Evolutionary conservation across 305 asterid species (phyloP).

Genomic region (Fraxinus velutina): DNA sequence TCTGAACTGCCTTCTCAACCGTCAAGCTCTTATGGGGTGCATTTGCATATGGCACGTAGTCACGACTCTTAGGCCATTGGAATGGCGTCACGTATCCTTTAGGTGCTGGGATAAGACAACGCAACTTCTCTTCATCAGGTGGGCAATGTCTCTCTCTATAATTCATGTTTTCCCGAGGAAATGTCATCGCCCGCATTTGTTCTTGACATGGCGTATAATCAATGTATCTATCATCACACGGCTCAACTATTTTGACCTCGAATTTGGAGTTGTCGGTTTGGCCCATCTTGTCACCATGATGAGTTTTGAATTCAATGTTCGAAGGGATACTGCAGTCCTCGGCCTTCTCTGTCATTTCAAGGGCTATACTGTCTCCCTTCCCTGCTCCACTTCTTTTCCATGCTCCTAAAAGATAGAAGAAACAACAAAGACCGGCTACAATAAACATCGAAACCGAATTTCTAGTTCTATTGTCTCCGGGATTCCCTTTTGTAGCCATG

Average conservation of each 20-base stretch:
- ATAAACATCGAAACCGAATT: conserved; percentile 30
- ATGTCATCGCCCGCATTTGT: conserved; percentile 39
- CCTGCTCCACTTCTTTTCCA: conserved; percentile 51
- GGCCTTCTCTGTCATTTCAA: conserved; percentile 33
- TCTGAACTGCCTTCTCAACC: conserved; percentile 45
- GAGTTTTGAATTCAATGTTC: conserved; percentile 40
- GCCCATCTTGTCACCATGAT: conserved; percentile 27
- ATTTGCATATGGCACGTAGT: conserved; percentile 42
- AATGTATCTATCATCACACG: conserved; percentile 32
- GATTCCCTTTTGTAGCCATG: conserved; percentile 42
- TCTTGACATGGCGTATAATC: conserved; percentile 49
- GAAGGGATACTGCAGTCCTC: conserved; percentile 33
- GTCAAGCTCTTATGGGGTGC: conserved; percentile 45
- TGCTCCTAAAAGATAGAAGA: conserved; percentile 41
- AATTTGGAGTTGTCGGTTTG: conserved; percentile 15
- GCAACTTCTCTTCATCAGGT: conserved; percentile 34
- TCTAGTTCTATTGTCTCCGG: conserved; percentile 38
- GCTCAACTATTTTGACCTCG: conserved; percentile 21
- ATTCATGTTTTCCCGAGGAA: conserved; percentile 39
- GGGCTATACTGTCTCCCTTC: conserved; percentile 48
- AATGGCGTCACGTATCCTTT: conserved; percentile 43
- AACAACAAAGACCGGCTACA: conserved; percentile 36
- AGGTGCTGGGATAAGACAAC: conserved; percentile 45
- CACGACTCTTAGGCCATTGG: conserved; percentile 46
- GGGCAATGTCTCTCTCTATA: conserved; percentile 48